Evolutionary conservation across 2,329 filamentous ascomycete species (phyloP), one percentile per base, ranked within the genome.

Genomic region (Colletotrichum australisinense): DNA sequence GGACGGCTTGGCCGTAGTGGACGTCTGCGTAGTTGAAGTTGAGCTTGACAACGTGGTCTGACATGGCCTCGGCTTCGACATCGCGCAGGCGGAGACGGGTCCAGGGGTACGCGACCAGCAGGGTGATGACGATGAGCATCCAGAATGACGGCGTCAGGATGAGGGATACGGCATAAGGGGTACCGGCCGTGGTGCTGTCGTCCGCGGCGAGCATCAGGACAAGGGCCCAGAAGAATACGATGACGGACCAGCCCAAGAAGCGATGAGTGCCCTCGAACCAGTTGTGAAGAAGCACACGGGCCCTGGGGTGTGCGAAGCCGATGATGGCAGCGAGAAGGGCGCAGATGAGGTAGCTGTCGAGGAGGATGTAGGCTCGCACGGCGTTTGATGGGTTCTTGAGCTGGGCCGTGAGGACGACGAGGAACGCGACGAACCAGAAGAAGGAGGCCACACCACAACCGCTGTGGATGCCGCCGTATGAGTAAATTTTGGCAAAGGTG

Each of bases 41-140:
- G 24, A 97, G 88, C 53, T 92, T 89, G 35, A 94, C 84, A 52
- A 93, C 94, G 82, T 95, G 94, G 26, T 87, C 80, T 0, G 94
- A 96, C 22, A 97, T 89, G 4, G 87, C 84, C 78, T 94, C 91
- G 9, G 92, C 86, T 24, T 88, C 84, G 74, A 96, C 92, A 11
- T 85, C 83, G 69, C 94, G 91, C 76, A 89, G 91, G 68, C 93
- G 90, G 32, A 97, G 89, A 71, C 90, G 88, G 3, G 93, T 80
- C 94, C 94, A 97, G 1, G 94, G 93, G 64, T 93, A 90, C 58
- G 92, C 85, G 75, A 95, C 88, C 76, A 92, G 88, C 53, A 87
- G 77, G 1, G 93, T 94, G 58, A 91, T 91, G 58, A 89, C 79
- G 30, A 89, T 77, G 22, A 96, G 85, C 77, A 93, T 89, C 92